Base-by-base conservation (phyloP, 148 eudicot species). In the Linanthus parryae region DNA sequence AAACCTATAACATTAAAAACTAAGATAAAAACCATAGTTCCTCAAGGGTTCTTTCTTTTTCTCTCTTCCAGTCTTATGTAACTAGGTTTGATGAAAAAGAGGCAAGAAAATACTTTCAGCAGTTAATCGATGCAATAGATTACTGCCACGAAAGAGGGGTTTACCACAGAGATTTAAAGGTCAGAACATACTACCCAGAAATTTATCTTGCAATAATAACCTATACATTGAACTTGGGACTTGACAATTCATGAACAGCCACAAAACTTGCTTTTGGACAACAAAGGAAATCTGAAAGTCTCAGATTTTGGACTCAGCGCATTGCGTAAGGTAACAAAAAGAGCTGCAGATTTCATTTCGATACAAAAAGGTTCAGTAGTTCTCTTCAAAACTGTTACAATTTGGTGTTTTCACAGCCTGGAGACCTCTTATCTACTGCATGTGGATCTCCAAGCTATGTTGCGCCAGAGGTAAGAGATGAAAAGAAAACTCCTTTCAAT, bases 261-360 rank as follows among this genome's bases (percentile, higher is more conserved):
- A 34, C 66, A 76, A 31, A 80, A 80, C 62, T 60, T 80, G 47
- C 80, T 80, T 38, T 54, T 80, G 54, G 86, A 77, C 53, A 52
- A 56, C 62, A 61, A 65, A 65, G 86, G 79, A 48, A 68, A 77
- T 52, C 67, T 80, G 9, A 80, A 80, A 68, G 69, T 80, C 15
- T 80, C 82, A 2, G 86, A 80, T 46, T 80, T 80, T 40, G 86
- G 86, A 45, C 82, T 80, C 52, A 76, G 82, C 29, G 64, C 73
- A 3, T 42, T 73, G 47, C 51, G 39, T 19, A 71, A 77, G 86
- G 82, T 76, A 73, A 37, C 47, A 48, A 30, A 46, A 22, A 0
- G 25, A 34, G 30, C 22, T 1, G 2, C 22, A 10, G 28, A 4
- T 2, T 8, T 2, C 2, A 16, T 20, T 41, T 41, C 3, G 18